phyloP scores from a whole-genome alignment of 1,284 basidiomycete species.

The Violaceomyces palustris region DNA sequence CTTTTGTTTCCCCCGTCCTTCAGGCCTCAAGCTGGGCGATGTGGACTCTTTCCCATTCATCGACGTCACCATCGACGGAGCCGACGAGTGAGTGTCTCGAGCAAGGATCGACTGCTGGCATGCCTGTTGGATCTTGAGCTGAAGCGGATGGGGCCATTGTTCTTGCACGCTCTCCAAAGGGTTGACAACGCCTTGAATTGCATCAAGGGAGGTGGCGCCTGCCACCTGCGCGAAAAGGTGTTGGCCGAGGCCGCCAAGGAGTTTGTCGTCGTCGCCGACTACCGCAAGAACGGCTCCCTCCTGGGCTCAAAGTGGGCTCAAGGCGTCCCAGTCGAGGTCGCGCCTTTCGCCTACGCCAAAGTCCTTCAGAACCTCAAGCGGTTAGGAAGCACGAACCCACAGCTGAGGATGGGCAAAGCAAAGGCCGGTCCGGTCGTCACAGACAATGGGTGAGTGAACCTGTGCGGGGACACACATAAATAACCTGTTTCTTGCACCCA shows the following conservation, averaged over 20 bases:
- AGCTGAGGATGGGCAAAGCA: conserved; percentile 46
- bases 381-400: conserved; percentile 40
- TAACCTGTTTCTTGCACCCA: too few relatives aligned
- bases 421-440: conserved; percentile 91
- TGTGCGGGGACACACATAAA: conserved; percentile 55
- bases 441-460: conserved; percentile 67
- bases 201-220: conserved; percentile 96
- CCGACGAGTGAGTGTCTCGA: conserved; percentile 69
- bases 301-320: conserved; percentile 78
- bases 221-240: conserved; percentile 94
- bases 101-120: too few relatives aligned
- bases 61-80: conserved; percentile 94
- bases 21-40: conserved; percentile 72
- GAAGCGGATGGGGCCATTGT: not conserved
- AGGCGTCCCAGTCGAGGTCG: conserved; percentile 92
- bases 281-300: conserved; percentile 70
- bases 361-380: conserved; percentile 52
- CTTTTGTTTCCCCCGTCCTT: not conserved
- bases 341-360: conserved; percentile 89
- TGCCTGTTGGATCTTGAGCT: too few relatives aligned
- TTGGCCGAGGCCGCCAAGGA: conserved; percentile 81
- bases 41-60: conserved; percentile 67
- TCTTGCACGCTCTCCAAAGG: conserved; percentile 55
- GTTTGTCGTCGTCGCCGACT: conserved; percentile 92
- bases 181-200: conserved; percentile 83